A percentile compares a stretch with the other conserved stretches of the same genome.
phyloP scores from a whole-genome alignment of 805 yeast species.

The Zygosaccharomyces bisporus region DNA sequence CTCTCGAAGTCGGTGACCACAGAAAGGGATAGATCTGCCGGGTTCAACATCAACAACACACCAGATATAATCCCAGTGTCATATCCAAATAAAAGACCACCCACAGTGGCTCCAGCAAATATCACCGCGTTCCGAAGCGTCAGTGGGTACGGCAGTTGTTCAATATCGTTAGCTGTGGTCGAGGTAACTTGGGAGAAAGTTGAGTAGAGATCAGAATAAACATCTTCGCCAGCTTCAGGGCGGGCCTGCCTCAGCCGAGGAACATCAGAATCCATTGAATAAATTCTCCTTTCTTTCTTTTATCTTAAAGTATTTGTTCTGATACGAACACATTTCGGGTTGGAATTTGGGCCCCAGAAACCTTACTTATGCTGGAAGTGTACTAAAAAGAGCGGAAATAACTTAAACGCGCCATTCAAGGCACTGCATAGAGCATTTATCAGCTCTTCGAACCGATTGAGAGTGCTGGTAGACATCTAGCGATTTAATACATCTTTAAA shows the following conservation, averaged over 20 bases:
- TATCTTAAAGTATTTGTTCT: not conserved
- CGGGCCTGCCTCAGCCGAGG: not conserved
- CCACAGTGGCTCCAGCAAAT: constrained; percentile 44
- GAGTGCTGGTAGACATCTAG: not conserved
- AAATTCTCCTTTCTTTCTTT: not conserved
- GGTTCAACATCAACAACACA: constrained; percentile 45
- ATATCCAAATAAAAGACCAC: constrained; percentile 61
- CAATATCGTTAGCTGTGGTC: constrained; percentile 31
- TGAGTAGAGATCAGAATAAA: constrained; percentile 32
- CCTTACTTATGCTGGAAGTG: not conserved
- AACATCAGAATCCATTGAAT: constrained; percentile 5
- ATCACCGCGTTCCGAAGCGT: constrained; percentile 21
- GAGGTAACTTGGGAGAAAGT: constrained; percentile 29
- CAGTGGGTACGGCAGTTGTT: constrained; percentile 27
- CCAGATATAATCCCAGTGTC: constrained; percentile 65
- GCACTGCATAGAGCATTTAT: not conserved
- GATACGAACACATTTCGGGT: not conserved
- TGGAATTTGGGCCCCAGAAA: not conserved
- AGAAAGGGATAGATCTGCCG: constrained; percentile 37
- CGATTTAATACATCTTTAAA: not conserved
- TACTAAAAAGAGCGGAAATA: not conserved
- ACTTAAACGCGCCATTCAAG: not conserved
- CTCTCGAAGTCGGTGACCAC: constrained; percentile 36
- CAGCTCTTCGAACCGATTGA: not conserved
- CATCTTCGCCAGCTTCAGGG: constrained; percentile 22